Conservation (phyloP, 169 alveolate species). For the Pseudocohnilembus persalinus region DNA sequence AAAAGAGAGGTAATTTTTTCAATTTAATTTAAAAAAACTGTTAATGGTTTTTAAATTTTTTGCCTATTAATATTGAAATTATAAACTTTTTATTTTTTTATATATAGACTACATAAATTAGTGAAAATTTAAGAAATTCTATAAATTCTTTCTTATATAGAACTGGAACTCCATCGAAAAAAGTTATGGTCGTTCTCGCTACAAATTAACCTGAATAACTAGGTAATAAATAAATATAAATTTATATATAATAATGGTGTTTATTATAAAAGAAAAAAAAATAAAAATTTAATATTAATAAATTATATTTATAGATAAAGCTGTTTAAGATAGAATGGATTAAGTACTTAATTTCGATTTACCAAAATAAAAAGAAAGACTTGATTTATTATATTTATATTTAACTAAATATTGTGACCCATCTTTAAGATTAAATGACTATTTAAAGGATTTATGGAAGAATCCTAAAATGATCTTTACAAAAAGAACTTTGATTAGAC, state of each 20-base stretch:
- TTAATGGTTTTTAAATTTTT: constrained; percentile 1
- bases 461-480: constrained; percentile 43
- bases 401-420: constrained; percentile 87
- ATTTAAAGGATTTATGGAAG: constrained; percentile 51
- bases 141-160: constrained; percentile 93
- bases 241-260: too few species aligned
- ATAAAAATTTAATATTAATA: too few species aligned
- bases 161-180: constrained; percentile 95
- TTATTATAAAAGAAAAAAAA: too few species aligned
- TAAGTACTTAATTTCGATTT: constrained; percentile 93
- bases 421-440: constrained; percentile 28
- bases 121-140: constrained; percentile 93
- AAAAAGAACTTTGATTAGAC: constrained; percentile 40
- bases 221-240: background rate
- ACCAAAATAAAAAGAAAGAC: constrained; percentile 91
- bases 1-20: constrained; percentile 89
- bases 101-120: constrained; percentile 58
- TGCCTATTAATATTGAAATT: constrained; percentile 10
- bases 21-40: too few species aligned
- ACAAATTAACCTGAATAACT: constrained; percentile 91
- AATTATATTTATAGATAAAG: constrained; percentile 87
- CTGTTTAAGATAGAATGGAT: constrained; percentile 94
- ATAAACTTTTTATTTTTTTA: constrained; percentile 33
- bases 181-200: constrained; percentile 93
- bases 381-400: constrained; percentile 89